Evolutionary conservation across 345 rosid species (phyloP), one percentile per base, ranked within the genome.

Genomic region (Brassica napus): DNA sequence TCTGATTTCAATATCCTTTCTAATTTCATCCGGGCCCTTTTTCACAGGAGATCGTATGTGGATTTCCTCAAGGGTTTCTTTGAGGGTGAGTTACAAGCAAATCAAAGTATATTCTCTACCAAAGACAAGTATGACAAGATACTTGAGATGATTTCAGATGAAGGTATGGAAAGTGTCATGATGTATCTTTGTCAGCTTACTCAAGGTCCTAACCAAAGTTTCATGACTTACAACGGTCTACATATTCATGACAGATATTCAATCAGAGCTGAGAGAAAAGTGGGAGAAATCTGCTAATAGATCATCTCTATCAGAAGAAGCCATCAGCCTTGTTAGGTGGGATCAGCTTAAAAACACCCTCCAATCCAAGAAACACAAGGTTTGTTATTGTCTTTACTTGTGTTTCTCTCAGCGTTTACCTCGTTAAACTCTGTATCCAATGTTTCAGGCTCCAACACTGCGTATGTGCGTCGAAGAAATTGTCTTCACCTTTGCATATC

Each of bases 121-220:
- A 88, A 90, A 82, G 97, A 93, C 76, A 93, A 87, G 85, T 93
- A 87, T 68, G 98, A 90, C 84, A 91, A 89, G 87, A 85, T 95
- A 62, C 79, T 91, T 78, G 94, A 85, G 69, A 90, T 93, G 96
- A 90, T 95, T 86, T 89, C 94, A 64, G 92, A 92, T 82, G 87
- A 85, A 83, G 89, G 98, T 89, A 89, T 72, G 65, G 9, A 68
- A 52, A 76, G 10, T 12, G 59, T 71, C 30, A n/a, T 59, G 26
- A 65, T 59, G 63, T 72, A 32, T 11, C 21, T 70, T 55, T 63
- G 42, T 31, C 65, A 18, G 65, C 49, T 0, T 55, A 54, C 1
- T 18, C 21, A 18, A 18, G 21, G 21, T 18, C 21, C 21, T 18
- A 18, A 18, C 21, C 21, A 18, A 18, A 18, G 21, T 18, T 18